Percentiles rank a stretch among this genome's conserved stretches.
Evolutionary conservation across 2,329 filamentous ascomycete species (phyloP).

Genomic region (Drechslerella dactyloides): DNA sequence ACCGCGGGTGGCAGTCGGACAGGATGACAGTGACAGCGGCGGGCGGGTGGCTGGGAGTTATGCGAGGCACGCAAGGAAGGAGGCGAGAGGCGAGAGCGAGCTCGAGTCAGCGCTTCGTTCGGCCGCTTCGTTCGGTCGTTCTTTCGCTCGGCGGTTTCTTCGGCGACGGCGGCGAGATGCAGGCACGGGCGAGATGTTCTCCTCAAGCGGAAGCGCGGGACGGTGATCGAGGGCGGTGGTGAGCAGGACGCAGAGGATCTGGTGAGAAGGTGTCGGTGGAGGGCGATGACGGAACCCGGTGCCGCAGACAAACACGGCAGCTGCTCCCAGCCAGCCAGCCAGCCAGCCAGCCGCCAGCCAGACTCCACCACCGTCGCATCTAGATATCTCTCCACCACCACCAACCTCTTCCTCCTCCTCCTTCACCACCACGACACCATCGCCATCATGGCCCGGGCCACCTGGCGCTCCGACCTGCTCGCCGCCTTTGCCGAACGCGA

Average conservation of each 20-base stretch:
- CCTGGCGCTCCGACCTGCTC: slow-evolving; percentile 52
- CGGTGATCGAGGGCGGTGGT: not conserved
- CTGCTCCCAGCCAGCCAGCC: slow-evolving; percentile 6
- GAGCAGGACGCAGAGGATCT: not conserved
- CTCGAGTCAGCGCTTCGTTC: no score
- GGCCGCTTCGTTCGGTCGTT: no score
- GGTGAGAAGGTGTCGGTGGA: not conserved
- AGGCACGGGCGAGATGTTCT: no score
- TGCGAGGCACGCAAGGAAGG: no score
- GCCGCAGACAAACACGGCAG: slow-evolving; percentile 24
- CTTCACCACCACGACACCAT: slow-evolving; percentile 4
- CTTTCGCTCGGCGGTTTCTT: no score
- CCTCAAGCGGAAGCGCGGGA: not conserved
- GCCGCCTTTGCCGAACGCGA: slow-evolving; percentile 52
- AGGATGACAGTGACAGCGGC: no score
- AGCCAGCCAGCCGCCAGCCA: not conserved
- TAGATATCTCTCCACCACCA: slow-evolving; percentile 7
- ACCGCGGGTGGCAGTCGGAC: no score
- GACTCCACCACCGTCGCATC: slow-evolving; percentile 2
- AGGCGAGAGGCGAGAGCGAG: no score
- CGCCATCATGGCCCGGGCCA: slow-evolving; percentile 21
- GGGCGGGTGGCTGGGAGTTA: no score
- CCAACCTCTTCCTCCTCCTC: not conserved
- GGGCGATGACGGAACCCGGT: not conserved
- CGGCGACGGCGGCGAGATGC: no score